Conservation (phyloP, 2,329 filamentous ascomycete genomes). For the Sporothrix dimorphospora region DNA sequence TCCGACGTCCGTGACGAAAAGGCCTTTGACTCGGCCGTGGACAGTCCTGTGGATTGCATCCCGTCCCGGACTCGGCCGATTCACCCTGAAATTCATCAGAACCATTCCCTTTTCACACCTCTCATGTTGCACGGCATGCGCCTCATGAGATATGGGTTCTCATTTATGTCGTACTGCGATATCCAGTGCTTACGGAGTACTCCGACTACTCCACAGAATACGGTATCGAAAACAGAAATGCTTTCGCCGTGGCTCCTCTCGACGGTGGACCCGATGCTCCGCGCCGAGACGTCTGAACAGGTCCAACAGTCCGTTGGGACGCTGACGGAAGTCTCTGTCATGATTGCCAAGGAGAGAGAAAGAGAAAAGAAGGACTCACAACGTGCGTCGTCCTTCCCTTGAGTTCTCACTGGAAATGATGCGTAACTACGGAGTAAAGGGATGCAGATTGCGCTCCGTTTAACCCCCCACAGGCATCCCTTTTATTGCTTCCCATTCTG, state of each 20-base stretch:
- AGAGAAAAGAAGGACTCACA: neutral
- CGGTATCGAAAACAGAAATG: neutral
- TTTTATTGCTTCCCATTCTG: conserved; percentile 12
- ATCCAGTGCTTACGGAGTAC: neutral
- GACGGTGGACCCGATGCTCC: neutral
- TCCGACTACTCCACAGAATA: neutral
- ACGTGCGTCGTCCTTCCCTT: too few species aligned
- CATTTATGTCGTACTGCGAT: neutral
- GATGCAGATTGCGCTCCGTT: neutral
- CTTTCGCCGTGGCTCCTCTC: too few species aligned
- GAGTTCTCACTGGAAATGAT: neutral
- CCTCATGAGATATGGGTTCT: neutral
- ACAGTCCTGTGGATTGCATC: too few species aligned
- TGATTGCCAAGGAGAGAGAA: neutral
- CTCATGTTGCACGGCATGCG: neutral
- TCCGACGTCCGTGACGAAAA: neutral
- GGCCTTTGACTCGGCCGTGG: neutral
- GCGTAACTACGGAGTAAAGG: neutral
- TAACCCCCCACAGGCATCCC: neutral
- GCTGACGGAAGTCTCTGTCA: conserved; percentile 3
- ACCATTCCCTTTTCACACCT: neutral
- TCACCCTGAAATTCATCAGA: neutral
- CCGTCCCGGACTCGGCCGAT: neutral
- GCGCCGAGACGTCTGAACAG: neutral
- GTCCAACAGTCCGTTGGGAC: neutral